Conservation (phyloP, 129 eudicot genomes). For the Artemisia tridentata region DNA sequence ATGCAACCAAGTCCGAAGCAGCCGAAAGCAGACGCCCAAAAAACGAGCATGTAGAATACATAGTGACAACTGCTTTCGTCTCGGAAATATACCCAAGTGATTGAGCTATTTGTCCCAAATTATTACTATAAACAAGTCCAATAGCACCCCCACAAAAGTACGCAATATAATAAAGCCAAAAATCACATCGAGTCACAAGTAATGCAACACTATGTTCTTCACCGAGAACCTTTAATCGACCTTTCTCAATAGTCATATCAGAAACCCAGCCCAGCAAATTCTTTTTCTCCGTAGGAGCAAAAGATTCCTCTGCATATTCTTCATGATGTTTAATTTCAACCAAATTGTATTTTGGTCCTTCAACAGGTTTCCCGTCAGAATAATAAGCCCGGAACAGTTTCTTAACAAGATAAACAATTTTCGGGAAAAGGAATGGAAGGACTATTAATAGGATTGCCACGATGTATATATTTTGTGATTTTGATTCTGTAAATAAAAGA, state of each 20-base stretch:
- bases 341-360: slow-evolving; percentile 38
- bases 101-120: slow-evolving; percentile 54
- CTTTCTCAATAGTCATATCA: slow-evolving; percentile 21
- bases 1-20: slow-evolving; percentile 43
- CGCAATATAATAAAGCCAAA: slow-evolving; percentile 57
- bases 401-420: slow-evolving; percentile 26
- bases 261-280: background rate
- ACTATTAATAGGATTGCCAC: slow-evolving; percentile 47
- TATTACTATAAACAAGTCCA: slow-evolving; percentile 59
- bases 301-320: slow-evolving; percentile 23
- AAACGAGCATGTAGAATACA: slow-evolving; percentile 70
- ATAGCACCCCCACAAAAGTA: slow-evolving; percentile 65
- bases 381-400: slow-evolving; percentile 23
- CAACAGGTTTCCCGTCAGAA: slow-evolving; percentile 18
- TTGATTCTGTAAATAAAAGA: slow-evolving; percentile 45
- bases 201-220: slow-evolving; percentile 48
- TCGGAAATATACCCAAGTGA: slow-evolving; percentile 44
- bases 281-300: background rate
- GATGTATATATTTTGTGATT: slow-evolving; percentile 29
- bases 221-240: slow-evolving; percentile 36
- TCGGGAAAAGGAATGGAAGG: slow-evolving; percentile 44
- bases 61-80: slow-evolving; percentile 40
- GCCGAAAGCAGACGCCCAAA: slow-evolving; percentile 78
- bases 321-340: slow-evolving; percentile 34
- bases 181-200: slow-evolving; percentile 45